Conservation (phyloP, 1,284 basidiomycete genomes). For the Somion occarium region DNA sequence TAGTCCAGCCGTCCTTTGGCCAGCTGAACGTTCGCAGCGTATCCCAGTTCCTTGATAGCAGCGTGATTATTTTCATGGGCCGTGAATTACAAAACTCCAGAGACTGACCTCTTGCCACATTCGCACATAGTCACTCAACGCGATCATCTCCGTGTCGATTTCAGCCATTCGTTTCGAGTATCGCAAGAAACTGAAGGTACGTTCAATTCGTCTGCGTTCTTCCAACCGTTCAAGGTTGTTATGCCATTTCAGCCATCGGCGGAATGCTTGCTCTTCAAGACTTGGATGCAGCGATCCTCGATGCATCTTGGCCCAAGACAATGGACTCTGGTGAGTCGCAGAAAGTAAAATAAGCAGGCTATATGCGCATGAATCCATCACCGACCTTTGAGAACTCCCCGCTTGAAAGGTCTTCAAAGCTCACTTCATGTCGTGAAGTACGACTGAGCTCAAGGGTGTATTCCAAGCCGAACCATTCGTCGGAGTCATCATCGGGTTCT, state of each 20-base stretch:
- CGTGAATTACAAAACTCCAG: too few relatives aligned
- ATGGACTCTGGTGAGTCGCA: conserved; percentile 30
- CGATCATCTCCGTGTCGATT: conserved; percentile 34
- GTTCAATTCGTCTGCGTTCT: conserved; percentile 27
- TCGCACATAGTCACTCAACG: conserved; percentile 27
- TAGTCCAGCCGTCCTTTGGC: neutral
- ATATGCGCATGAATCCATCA: neutral
- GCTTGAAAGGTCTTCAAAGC: conserved; percentile 21
- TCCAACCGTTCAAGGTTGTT: conserved; percentile 32
- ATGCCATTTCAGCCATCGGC: conserved; percentile 37
- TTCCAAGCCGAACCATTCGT: conserved; percentile 41
- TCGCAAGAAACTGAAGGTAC: conserved; percentile 31
- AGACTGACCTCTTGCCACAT: neutral
- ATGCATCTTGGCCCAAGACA: conserved; percentile 41
- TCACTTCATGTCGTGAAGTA: conserved; percentile 30
- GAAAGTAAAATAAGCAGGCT: neutral
- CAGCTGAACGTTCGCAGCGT: too few relatives aligned
- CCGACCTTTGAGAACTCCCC: conserved; percentile 41
- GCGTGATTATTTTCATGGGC: too few relatives aligned
- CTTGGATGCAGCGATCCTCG: conserved; percentile 31
- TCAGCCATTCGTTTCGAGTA: conserved; percentile 31
- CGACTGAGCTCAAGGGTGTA: conserved; percentile 40
- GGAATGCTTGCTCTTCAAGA: conserved; percentile 35
- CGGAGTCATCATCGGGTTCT: conserved; percentile 17
- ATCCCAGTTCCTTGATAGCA: too few relatives aligned